Base-by-base conservation (phyloP, 2,329 filamentous ascomycete genomes). In the Camillea tinctor region DNA sequence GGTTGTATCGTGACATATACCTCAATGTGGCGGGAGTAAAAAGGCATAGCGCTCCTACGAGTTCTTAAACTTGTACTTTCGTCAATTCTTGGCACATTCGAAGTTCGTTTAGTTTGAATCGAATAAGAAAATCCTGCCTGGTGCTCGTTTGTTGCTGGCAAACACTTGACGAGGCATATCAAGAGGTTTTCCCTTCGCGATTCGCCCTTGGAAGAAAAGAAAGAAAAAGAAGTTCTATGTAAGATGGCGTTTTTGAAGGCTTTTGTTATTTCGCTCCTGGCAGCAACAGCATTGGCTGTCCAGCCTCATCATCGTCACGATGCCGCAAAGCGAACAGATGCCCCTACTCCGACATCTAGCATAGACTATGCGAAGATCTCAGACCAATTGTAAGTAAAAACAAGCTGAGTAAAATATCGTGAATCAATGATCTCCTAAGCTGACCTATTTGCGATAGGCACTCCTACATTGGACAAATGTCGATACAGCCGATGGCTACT, bases 311-410 rank as follows among this genome's bases (percentile, higher is more conserved):
- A 52, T n/a, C 55, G 50, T 8, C 49, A 57, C 49, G 21, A 57
- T 17, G 24, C 21, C 26, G 55, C 55, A 20, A 50, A 52, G 55
- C 6, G 49, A 19, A 57, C 44, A 6, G 49, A 57, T 2, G 48
- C 49, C 13, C 55, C 49, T 4, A 57, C 55, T 8, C 13, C 55
- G 24, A 50, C 55, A 20, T 36, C 44, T 4, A 40, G 21, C 8
- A 20, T 57, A 13, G 55, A 57, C 23, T 52, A 22, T 20, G 55
- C 48, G 9, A 57, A 57, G 21, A 50, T 57, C 4, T 57, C 55
- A 3, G 24, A 40, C 7, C 55, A 57, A 22, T 20, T 57, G 55
- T 57, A 51, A 51, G 55, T 30, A 5, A 3, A 22, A 3, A 17
- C 2, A 44, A 44, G 11, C 3, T n/a, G 15, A 6, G 13, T 44